Evolutionary conservation across 495 filamentous ascomycete species (phyloP), one percentile per base, ranked within the genome.

Genomic region (Margaritispora aquatica): DNA sequence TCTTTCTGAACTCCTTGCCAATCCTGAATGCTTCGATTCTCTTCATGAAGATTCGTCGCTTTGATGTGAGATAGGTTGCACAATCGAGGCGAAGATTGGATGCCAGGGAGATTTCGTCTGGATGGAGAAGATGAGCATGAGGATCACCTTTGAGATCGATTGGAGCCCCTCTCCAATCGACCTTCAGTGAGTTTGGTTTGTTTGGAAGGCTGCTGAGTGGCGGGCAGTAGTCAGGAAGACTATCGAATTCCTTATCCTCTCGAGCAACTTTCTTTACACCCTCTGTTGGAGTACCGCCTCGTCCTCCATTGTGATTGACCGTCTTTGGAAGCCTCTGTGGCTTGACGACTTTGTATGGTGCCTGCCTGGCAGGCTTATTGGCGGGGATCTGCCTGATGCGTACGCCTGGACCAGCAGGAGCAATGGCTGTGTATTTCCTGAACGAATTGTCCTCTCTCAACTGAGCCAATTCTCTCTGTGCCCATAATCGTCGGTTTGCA

Each of bases 1-100:
- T 97, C 83, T 97, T 98, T 61, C 90, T 81, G 68, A 98, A 98
- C 67, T 94, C 89, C 72, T 96, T 94, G 65, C 82, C 80, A 51
- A 85, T 83, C 51, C 73, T 73, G 46, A 89, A 73, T 22, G 87
- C 82, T 49, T 86, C 82, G 52, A 90, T 78, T 26, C 90, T 86
- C 54, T 83, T 84, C 29, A 87, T 75, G 67, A 98, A 97, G 71
- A 98, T 96, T 31, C 92, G 84, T 63, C 94, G 85, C 80, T 98
- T 98, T 77, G 88, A 94, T 66, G 89, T 93, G 24, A 98, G 80
- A 66, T 98, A 98, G 44, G 89, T 92, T 26, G 90, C 92, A 68
- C 88, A 92, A 62, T 88, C 87, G 31, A 98, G 82, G 54, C 94
- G 84, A 21, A 98, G 82, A 22, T 83, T 88, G 41, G 87, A 83